phyloP scores from a whole-genome alignment of 352 stramenopile species.

The Phytophthora europaea region DNA sequence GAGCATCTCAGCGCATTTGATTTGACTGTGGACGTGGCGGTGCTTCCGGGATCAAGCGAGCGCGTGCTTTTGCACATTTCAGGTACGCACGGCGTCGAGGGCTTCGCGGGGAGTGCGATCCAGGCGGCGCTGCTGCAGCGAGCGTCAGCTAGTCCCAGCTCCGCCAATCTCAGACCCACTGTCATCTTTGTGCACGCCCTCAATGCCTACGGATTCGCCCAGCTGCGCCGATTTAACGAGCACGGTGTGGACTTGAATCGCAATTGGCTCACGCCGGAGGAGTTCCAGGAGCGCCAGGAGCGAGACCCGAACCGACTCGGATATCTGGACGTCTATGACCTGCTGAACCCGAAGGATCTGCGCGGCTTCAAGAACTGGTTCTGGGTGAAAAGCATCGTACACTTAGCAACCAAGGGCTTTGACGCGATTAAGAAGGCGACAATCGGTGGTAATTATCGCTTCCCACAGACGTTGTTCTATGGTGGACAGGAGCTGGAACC shows the following conservation, averaged over 20 bases:
- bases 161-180: constrained; percentile 55
- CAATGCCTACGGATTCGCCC: constrained; percentile 93
- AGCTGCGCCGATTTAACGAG: constrained; percentile 93
- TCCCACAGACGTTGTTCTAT: constrained; percentile 87
- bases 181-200: constrained; percentile 94
- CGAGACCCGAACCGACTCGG: constrained; percentile 80
- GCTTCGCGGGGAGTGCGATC: constrained; percentile 87
- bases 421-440: constrained; percentile 83
- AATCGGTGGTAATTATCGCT: constrained; percentile 92
- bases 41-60: constrained; percentile 57
- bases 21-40: constrained; percentile 74
- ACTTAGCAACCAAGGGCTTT: constrained; percentile 56
- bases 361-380: constrained; percentile 51
- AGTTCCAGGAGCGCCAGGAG: constrained; percentile 56
- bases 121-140: constrained; percentile 64
- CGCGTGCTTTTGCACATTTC: constrained; percentile 81
- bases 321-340: constrained; percentile 79
- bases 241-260: constrained; percentile 96
- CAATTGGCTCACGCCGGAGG: constrained; percentile 80
- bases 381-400: constrained; percentile 48
- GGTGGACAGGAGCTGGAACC: constrained; percentile 81
- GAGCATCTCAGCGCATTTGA: constrained; percentile 51
- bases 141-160: constrained; percentile 12
- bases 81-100: constrained; percentile 86
- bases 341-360: constrained; percentile 73